Evolutionary conservation across 495 filamentous ascomycete genomes (phyloP), one percentile per base, ranked within the genome.

Genomic region (Parathielavia appendiculata): DNA sequence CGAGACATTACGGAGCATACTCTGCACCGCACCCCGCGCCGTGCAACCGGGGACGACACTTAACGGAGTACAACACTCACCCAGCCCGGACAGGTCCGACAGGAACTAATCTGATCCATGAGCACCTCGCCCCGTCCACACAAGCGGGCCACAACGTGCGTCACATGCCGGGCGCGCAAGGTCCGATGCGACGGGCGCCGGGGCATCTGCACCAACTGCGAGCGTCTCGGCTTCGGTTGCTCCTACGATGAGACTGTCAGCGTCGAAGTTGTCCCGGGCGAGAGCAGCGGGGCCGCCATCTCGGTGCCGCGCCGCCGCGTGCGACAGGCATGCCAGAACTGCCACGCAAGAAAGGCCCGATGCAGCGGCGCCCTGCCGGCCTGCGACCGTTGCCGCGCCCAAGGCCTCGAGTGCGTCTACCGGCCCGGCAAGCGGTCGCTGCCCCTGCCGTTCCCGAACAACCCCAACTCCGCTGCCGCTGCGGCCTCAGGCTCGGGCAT

Each of bases 321-420:
- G 45, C 69, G 76, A 30, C 73, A 75, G 59, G 77, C 77, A 44
- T 79, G 77, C 55, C 66, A 69, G 58, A 76, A 72, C 61, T 79
- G 77, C 57, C 77, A 79, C 49, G 67, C 71, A 11, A 69, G 75
- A 44, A 79, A 79, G 62, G 77, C 77, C 22, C 66, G 75, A 32
- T 79, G 77, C 67, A 78, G 69, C 50, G 77, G 77, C 19, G 67
- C 74, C 54, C 66, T 73, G 19, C 76, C 75, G n/a, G 69, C 70
- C 49, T 79, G 77, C 57, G 74, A 76, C 35, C 68, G 77, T 5
- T 79, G 77, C 47, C 73, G 72, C 16, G 59, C 66, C 32, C 77
- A 78, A 52, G 71, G 70, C 5, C 73, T 79, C n/a, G 74, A 78
- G 49, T 79, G 77, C 36, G 63, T 79, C 43, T 78, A 78, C 56